Evolutionary conservation across 805 yeast genomes (phyloP).

Genomic region (Komagataella kurtzmanii): DNA sequence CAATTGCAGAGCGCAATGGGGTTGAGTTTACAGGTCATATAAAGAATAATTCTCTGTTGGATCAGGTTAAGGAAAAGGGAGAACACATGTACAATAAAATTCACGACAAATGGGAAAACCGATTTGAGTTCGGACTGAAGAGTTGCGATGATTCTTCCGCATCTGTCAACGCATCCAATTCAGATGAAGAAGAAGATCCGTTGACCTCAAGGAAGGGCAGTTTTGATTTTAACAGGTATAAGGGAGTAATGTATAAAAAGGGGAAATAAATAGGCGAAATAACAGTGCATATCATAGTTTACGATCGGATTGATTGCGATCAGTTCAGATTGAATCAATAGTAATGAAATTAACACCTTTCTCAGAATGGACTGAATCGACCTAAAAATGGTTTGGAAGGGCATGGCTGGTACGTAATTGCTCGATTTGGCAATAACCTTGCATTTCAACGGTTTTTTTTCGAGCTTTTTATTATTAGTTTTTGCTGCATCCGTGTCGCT

Average conservation of each 20-base stretch:
- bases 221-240: constrained; percentile 14
- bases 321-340: not conserved
- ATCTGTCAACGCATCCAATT: not conserved
- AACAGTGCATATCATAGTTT: not conserved
- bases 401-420: not conserved
- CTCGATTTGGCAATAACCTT: not conserved
- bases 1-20: not conserved
- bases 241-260: constrained; percentile 10
- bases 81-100: not conserved
- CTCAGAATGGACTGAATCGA: not conserved
- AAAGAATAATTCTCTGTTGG: not conserved
- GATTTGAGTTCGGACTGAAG: constrained; percentile 5
- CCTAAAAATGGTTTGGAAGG: not conserved
- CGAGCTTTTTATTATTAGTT: not conserved
- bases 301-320: not conserved
- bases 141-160: not conserved
- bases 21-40: not conserved
- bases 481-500: not conserved
- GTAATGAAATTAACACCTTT: not conserved
- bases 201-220: not conserved
- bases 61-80: not conserved
- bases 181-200: not conserved
- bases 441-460: not conserved
- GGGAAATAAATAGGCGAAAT: constrained; percentile 5
- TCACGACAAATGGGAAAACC: constrained; percentile 1